Base-by-base conservation (phyloP, 345 rosid genomes). In the Syzygium aqueum region DNA sequence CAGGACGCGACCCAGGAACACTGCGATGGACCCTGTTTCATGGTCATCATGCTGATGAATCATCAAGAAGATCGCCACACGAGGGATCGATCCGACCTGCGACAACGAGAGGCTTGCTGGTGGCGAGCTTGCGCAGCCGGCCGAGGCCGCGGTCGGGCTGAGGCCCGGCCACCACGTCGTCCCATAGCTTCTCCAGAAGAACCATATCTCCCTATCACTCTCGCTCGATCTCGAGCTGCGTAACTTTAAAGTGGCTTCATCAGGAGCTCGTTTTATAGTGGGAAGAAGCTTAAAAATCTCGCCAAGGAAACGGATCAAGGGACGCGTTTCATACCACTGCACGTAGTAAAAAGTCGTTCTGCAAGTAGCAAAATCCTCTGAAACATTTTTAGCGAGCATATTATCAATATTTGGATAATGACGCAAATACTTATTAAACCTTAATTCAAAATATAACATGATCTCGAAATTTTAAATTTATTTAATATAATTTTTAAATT, bases 121-220 rank as follows among this genome's bases (percentile, higher is more conserved):
- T 86, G 84, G 93, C 89, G 93, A 94, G 91, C 87, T 95, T 95
- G 87, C 99, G 93, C 85, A 96, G 96, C 88, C 88, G 89, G 85
- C 93, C 97, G 51, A 96, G 97, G 85, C 99, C 99, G 73, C 93
- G 97, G 0, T 97, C 99, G 2, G 99, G 99, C 87, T 89, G 97
- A 84, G 99, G 99, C 11, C 99, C 99, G 0, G 97, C 99, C 0
- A 94, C 89, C 16, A 91, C 94, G 83, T 96, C 99, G 85, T 97
- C 99, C 99, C 99, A 97, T 21, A 96, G 89, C 87, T 93, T 94
- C 86, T 88, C 98, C 11, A 95, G 92, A 89, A 94, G 89, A 89
- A 92, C 93, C 93, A 91, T 92, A 57, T 33, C 21, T 30, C 50
- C 40, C 54, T n/a, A n/a, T 2, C 51, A 9, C 23, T 0, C 25